Evolutionary conservation across 148 eudicot genomes (phyloP).

Genomic region (Pharnaceum exiguum): DNA sequence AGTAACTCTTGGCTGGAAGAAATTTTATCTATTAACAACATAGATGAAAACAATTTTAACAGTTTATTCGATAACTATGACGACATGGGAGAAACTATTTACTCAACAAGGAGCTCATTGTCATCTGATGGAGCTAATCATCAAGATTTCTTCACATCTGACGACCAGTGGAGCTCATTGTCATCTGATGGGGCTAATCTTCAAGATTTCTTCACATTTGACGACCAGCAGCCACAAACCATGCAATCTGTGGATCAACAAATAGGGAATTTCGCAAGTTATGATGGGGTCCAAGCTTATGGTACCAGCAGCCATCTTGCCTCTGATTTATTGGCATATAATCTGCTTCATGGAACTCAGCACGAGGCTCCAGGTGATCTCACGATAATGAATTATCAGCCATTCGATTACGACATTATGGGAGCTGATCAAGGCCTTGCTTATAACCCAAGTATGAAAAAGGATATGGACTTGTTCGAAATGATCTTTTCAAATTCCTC

Average conservation of each 20-base stretch:
- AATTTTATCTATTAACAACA: conserved; percentile 35
- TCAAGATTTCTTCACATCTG: background rate
- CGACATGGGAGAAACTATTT: too few species aligned
- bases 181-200: conserved; percentile 24
- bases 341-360: background rate
- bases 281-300: background rate
- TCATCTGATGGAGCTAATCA: background rate
- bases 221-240: background rate
- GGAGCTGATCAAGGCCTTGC: background rate
- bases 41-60: conserved; percentile 17
- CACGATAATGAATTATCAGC: conserved; percentile 4
- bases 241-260: background rate
- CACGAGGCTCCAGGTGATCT: background rate
- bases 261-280: background rate
- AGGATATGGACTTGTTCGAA: conserved; percentile 62
- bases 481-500: conserved; percentile 34
- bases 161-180: conserved; percentile 26
- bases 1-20: conserved; percentile 38
- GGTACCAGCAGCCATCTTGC: background rate
- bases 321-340: background rate
- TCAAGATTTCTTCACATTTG: too few species aligned
- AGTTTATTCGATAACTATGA: too few species aligned
- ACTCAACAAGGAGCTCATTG: too few species aligned
- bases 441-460: conserved; percentile 9
- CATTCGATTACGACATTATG: conserved; percentile 3